Conservation (phyloP, 345 rosid species). For the Laguncularia racemosa region DNA sequence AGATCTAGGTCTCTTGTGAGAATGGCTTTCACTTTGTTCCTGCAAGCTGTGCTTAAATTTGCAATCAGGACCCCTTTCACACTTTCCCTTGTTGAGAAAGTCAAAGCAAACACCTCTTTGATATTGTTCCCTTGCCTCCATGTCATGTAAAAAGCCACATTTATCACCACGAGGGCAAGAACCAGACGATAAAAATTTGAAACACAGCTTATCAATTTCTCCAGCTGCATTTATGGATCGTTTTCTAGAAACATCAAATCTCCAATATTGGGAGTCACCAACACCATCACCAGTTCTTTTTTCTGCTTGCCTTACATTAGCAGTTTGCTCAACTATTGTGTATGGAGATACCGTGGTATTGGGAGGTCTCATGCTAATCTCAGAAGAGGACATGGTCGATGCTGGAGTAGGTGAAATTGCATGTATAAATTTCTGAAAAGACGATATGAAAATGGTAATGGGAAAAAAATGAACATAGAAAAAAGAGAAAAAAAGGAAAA, state of each 20-base stretch:
- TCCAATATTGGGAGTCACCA: conserved; percentile 81
- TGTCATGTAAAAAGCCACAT: conserved; percentile 68
- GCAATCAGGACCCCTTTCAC: conserved; percentile 94
- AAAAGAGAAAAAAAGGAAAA: background rate
- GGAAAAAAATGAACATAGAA: background rate
- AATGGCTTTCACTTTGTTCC: conserved; percentile 35
- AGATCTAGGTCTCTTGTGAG: conserved; percentile 39
- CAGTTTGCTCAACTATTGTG: conserved; percentile 34
- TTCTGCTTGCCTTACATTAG: conserved; percentile 29
- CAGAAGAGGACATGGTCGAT: conserved; percentile 67
- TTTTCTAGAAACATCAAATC: conserved; percentile 79
- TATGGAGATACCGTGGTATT: conserved; percentile 65
- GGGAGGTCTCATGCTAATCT: conserved; percentile 63
- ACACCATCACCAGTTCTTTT: conserved; percentile 42
- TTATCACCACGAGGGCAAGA: conserved; percentile 68
- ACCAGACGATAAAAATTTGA: conserved; percentile 79
- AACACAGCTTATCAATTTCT: conserved; percentile 57
- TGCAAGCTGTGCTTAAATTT: conserved; percentile 75
- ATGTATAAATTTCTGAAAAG: conserved; percentile 78
- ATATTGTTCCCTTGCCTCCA: conserved; percentile 75
- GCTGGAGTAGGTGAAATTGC: conserved; percentile 80
- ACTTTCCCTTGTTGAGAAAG: conserved; percentile 81
- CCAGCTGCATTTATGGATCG: conserved; percentile 60
- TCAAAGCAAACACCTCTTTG: conserved; percentile 89
- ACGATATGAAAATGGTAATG: background rate